A percentile compares a stretch with the other conserved stretches of the same genome.
Conservation (phyloP, 352 stramenopile genomes). For the Globisporangium cylindrosporum region DNA sequence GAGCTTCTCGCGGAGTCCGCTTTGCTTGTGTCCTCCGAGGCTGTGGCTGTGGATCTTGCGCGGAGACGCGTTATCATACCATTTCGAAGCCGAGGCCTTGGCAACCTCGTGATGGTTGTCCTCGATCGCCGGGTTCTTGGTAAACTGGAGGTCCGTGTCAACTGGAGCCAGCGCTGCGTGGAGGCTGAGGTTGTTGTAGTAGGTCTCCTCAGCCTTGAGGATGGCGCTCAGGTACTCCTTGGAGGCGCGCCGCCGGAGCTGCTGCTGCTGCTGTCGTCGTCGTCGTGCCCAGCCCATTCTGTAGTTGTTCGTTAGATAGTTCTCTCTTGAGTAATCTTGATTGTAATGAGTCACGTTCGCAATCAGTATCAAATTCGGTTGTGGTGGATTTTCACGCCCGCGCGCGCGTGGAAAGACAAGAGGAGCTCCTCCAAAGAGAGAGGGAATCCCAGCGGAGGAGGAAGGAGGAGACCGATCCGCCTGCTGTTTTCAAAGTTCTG, state of each 20-base stretch:
- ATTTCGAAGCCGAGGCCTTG: constrained; percentile 4
- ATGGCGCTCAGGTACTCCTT: constrained; percentile 5
- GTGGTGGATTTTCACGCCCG: constrained; percentile 12
- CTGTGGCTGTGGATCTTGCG: constrained; percentile 5
- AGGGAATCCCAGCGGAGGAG: neutral
- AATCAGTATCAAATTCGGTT: constrained; percentile 17
- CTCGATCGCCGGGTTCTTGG: neutral
- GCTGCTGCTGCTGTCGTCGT: constrained; percentile 22
- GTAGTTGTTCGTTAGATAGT: neutral
- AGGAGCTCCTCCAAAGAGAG: neutral
- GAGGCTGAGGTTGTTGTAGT: neutral
- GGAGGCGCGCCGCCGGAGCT: constrained; percentile 15
- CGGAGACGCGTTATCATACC: constrained; percentile 4
- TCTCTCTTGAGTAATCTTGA: neutral
- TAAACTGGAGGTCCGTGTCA: neutral
- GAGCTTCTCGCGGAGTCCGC: constrained; percentile 28
- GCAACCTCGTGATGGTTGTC: neutral
- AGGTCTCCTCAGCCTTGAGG: neutral
- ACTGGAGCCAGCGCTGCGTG: neutral
- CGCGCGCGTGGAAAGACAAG: neutral
- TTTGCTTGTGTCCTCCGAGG: neutral
- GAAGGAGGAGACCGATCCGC: neutral
- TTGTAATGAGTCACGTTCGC: constrained; percentile 5
- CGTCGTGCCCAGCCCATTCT: constrained; percentile 18
- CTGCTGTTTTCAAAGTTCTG: constrained; percentile 8